Evolutionary conservation across 2,329 filamentous ascomycete species (phyloP).

Genomic region (Penicillium sp.): DNA sequence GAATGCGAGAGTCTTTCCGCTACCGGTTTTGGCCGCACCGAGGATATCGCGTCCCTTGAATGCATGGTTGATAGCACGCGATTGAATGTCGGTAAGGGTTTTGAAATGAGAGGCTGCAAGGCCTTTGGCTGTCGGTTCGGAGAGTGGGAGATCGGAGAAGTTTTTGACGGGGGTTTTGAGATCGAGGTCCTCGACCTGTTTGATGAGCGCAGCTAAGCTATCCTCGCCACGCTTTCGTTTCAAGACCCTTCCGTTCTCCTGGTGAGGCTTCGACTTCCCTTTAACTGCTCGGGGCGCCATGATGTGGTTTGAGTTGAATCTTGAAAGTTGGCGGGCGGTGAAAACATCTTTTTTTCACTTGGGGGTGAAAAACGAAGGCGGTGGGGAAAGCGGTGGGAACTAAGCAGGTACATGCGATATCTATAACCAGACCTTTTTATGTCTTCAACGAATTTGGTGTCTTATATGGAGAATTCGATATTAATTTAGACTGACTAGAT

Average conservation of each 20-base stretch:
- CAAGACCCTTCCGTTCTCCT: conserved; percentile 25
- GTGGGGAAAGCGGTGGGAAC: conserved; percentile 1
- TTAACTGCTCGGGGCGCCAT: conserved; percentile 29
- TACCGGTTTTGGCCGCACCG: conserved; percentile 89
- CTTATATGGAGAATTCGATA: neutral
- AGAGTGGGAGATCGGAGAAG: conserved; percentile 81
- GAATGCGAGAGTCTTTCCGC: conserved; percentile 90
- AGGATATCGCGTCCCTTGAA: conserved; percentile 81
- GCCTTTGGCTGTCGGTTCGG: conserved; percentile 66
- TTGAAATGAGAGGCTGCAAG: conserved; percentile 83
- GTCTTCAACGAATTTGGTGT: neutral
- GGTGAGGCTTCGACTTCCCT: conserved; percentile 22
- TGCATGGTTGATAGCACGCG: conserved; percentile 75
- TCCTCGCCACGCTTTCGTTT: conserved; percentile 43
- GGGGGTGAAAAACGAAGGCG: conserved; percentile 1
- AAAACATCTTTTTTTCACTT: conserved; percentile 14
- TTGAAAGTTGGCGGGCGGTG: conserved; percentile 4
- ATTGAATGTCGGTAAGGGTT: conserved; percentile 81
- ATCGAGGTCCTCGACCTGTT: conserved; percentile 40
- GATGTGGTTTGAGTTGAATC: conserved; percentile 11
- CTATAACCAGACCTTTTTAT: neutral
- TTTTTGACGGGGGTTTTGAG: conserved; percentile 48
- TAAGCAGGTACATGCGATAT: neutral
- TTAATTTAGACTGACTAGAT: too few relatives aligned
- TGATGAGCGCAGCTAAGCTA: conserved; percentile 35